phyloP scores from a whole-genome alignment of 345 rosid genomes.

The Nasturtium officinale region DNA sequence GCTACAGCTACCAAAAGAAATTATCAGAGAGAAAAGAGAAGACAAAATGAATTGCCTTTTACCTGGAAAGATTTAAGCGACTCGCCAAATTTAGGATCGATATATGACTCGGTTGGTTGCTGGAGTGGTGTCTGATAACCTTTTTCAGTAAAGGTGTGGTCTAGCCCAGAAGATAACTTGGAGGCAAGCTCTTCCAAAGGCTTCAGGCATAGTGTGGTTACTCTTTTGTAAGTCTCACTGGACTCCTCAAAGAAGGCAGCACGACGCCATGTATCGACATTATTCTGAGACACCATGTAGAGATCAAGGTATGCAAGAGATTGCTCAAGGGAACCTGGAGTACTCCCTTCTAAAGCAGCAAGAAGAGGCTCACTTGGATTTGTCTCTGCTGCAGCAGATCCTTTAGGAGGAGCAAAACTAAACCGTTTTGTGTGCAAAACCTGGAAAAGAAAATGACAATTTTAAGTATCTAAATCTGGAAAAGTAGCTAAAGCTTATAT shows the following conservation, averaged over 20 bases:
- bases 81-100: constrained; percentile 58
- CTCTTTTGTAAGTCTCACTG: constrained; percentile 87
- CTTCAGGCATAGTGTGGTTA: constrained; percentile 67
- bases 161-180: constrained; percentile 61
- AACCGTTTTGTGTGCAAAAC: constrained; percentile 79
- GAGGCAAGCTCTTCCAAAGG: constrained; percentile 82
- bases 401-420: constrained; percentile 83
- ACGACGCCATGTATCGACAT: constrained; percentile 91
- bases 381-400: constrained; percentile 98
- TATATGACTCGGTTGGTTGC: constrained; percentile 48
- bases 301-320: constrained; percentile 95
- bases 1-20: constrained; percentile 7
- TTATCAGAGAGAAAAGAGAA: background rate
- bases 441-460: constrained; percentile 43
- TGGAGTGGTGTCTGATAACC: constrained; percentile 51
- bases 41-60: constrained; percentile 10
- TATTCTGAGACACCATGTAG: constrained; percentile 87
- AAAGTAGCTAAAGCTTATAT: background rate
- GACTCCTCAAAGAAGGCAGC: constrained; percentile 98
- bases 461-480: constrained; percentile 48
- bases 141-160: constrained; percentile 53
- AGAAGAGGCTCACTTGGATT: constrained; percentile 95
- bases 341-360: constrained; percentile 75
- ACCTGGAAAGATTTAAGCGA: constrained; percentile 77
- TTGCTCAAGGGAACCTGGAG: constrained; percentile 69